Evolutionary conservation across 2,329 filamentous ascomycete species (phyloP), one percentile per base, ranked within the genome.

Genomic region (Colletotrichum sp.): DNA sequence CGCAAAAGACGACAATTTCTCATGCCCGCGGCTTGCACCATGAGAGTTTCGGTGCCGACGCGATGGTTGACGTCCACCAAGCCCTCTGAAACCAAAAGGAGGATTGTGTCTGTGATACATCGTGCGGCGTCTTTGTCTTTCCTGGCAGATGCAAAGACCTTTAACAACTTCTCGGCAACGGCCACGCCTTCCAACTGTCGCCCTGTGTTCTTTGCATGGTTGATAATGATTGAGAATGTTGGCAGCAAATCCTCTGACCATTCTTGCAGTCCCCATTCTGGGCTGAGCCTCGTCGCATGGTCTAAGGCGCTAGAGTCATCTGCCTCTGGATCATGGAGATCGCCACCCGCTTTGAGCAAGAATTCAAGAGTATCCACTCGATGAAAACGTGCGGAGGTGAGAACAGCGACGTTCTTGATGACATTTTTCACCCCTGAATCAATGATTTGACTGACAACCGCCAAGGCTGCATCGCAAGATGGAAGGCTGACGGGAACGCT

Each of bases 361-460:
- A 43, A 12, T 0, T 12, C 5, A 1, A 43, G 8, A 43, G 2
- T n/a, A 3, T 43, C 38, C 2, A 43, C 15, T 8, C 36, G 36
- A 9, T 43, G 34, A 18, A 38, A n/a, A n/a, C n/a, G n/a, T n/a
- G n/a, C n/a, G n/a, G n/a, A n/a, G n/a, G n/a, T n/a, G n/a, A n/a
- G 34, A 18, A 38, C 16, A 18, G 38, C 38, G 18, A 0, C 2
- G 18, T 12, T 43, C 38, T 43, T 43, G 5, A 2, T 43, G 1
- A 2, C 5, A n/a, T 6, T 18, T 3, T 43, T 8, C 0, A 43
- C 36, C 0, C 36, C 16, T 1, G 4, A 43, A 5, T 43, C 16
- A 5, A 43, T 43, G 5, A 43, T 5, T 1, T 9, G 36, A 18
- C 36, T 43, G 18, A 43, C 18, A 4, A 43, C 38, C 18, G 18